phyloP scores from a whole-genome alignment of 495 filamentous ascomycete genomes.

The Oleoguttula mirabilis region DNA sequence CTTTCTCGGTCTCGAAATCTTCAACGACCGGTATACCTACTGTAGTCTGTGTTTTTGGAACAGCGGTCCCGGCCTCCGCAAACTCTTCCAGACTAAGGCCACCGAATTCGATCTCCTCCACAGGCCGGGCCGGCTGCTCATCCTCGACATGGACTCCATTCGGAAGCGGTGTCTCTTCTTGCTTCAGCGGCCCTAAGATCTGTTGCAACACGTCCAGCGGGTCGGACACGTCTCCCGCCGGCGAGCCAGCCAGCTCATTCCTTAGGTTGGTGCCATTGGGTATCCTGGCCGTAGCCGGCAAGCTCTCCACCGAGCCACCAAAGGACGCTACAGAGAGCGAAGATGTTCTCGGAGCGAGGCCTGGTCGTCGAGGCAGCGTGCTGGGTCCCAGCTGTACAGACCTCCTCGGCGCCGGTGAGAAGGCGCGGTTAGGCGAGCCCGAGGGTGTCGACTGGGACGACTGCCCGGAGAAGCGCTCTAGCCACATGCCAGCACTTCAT shows the following conservation, averaged over 20 bases:
- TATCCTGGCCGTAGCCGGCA: slow-evolving; percentile 47
- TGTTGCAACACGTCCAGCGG: slow-evolving; percentile 59
- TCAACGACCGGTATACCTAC: slow-evolving; percentile 46
- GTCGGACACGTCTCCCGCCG: slow-evolving; percentile 45
- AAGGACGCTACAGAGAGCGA: slow-evolving; percentile 53
- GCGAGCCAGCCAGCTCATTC: slow-evolving; percentile 38
- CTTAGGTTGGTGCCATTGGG: slow-evolving; percentile 56
- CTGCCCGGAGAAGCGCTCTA: slow-evolving; percentile 71
- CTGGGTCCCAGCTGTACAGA: slow-evolving; percentile 48
- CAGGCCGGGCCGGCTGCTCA: slow-evolving; percentile 33
- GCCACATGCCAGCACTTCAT: slow-evolving; percentile 51
- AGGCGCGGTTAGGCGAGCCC: slow-evolving; percentile 47
- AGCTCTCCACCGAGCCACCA: slow-evolving; percentile 61
- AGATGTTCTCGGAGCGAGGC: slow-evolving; percentile 48
- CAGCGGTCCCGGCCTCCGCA: slow-evolving; percentile 31
- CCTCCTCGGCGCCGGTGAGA: slow-evolving; percentile 57
- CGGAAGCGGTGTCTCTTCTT: slow-evolving; percentile 4
- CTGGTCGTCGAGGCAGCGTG: slow-evolving; percentile 44
- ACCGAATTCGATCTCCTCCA: slow-evolving; percentile 65
- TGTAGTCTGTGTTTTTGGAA: slow-evolving; percentile 28
- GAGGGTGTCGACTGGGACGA: slow-evolving; percentile 51
- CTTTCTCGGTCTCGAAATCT: slow-evolving; percentile 82
- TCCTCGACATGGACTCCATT: not conserved
- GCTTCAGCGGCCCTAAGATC: slow-evolving; percentile 49
- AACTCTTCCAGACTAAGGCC: slow-evolving; percentile 65